Conservation (phyloP, 2,329 filamentous ascomycete species). For the Calonectria pteridis region DNA sequence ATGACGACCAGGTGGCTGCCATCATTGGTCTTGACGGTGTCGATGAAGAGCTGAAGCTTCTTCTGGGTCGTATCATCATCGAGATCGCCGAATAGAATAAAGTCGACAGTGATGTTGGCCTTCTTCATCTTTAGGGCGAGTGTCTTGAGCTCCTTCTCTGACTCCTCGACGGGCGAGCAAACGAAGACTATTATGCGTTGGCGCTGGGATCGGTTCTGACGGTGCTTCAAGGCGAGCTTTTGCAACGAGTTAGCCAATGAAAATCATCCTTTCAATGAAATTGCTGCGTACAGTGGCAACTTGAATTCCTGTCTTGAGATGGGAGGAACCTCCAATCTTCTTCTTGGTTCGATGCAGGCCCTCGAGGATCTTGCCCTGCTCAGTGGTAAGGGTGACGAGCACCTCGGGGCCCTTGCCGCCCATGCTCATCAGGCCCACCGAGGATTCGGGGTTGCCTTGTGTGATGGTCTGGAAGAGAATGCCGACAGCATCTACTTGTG, state of each 20-base stretch:
- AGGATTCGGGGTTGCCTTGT: constrained; percentile 94
- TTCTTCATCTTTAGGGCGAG: constrained; percentile 99
- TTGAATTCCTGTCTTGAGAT: constrained; percentile 94
- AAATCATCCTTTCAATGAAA: not conserved
- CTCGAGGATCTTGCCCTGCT: constrained; percentile 95
- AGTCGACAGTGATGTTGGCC: constrained; percentile 92
- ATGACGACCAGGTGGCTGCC: constrained; percentile 93
- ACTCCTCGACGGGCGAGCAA: constrained; percentile 91
- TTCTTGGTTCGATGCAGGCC: constrained; percentile 88
- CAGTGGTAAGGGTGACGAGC: constrained; percentile 93
- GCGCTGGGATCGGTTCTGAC: constrained; percentile 96
- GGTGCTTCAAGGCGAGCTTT: constrained; percentile 95
- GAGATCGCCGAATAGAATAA: constrained; percentile 93
- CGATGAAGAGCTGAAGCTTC: constrained; percentile 94
- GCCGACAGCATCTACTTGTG: constrained; percentile 94
- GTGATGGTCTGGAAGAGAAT: constrained; percentile 97
- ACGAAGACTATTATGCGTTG: constrained; percentile 98
- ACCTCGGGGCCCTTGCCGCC: constrained; percentile 97
- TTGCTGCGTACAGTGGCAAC: constrained; percentile 82
- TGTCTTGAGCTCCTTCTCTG: constrained; percentile 88
- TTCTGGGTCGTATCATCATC: constrained; percentile 89
- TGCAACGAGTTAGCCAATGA: constrained; percentile 36
- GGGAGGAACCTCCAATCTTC: constrained; percentile 90
- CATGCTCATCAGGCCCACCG: constrained; percentile 99
- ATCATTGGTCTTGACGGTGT: constrained; percentile 90